These are phyloP conservation scores for Arthrobotrys entomopaga DNA, from an alignment of 2,329 filamentous ascomycete genomes.

Conservation along the genomic window DNA sequence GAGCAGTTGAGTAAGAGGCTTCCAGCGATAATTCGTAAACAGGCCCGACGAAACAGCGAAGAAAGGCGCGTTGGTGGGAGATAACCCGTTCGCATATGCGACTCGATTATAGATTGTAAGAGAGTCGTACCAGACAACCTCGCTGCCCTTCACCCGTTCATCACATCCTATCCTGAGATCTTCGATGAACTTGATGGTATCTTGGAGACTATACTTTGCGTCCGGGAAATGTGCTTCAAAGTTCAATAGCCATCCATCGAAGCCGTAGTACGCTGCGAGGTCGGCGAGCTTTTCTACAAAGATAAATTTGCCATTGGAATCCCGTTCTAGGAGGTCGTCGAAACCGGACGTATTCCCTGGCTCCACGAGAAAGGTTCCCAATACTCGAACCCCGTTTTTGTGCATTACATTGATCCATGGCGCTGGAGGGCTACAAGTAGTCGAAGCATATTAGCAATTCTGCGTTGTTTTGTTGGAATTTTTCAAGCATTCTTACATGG, in stretches of 20 bases:
- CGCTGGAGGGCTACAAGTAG: slow-evolving; percentile 61
- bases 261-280: slow-evolving; percentile 63
- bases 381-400: slow-evolving; percentile 63
- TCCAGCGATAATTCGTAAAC: slow-evolving; percentile 66
- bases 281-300: slow-evolving; percentile 62
- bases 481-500: slow-evolving; percentile 58
- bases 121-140: slow-evolving; percentile 65
- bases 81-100: slow-evolving; percentile 65
- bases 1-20: slow-evolving; percentile 59
- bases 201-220: slow-evolving; percentile 59
- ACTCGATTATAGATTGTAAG: slow-evolving; percentile 63
- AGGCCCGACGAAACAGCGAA: slow-evolving; percentile 62
- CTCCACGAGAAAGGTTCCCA: slow-evolving; percentile 65
- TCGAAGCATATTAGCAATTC: not conserved
- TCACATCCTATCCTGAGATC: slow-evolving; percentile 61
- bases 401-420: slow-evolving; percentile 65
- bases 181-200: slow-evolving; percentile 62
- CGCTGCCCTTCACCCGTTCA: slow-evolving; percentile 55
- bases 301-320: slow-evolving; percentile 61
- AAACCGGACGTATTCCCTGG: slow-evolving; percentile 53
- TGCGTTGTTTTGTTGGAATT: slow-evolving; percentile 48
- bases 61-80: slow-evolving; percentile 62
- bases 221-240: slow-evolving; percentile 64
- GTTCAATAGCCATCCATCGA: slow-evolving; percentile 66
- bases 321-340: slow-evolving; percentile 58